Percentiles rank a stretch among this genome's conserved stretches.
Evolutionary conservation across 164 flowering plant genomes (phyloP).

Genomic region (Annona cherimola): DNA sequence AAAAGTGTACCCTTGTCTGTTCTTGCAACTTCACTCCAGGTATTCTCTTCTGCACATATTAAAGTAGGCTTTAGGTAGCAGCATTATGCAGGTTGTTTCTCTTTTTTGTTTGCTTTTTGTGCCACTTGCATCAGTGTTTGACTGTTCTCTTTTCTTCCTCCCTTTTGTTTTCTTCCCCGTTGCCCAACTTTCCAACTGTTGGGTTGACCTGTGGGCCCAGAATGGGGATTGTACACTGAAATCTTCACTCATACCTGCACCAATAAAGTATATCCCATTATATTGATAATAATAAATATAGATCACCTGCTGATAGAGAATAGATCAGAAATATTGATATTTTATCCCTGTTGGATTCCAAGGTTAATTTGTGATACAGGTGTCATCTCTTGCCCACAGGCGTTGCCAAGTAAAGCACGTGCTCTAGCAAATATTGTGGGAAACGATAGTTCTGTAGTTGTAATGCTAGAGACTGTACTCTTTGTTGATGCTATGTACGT

Average conservation of each 20-base stretch:
- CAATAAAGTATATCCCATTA: no score
- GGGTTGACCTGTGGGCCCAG: neutral
- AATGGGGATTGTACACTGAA: neutral
- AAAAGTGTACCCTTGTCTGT: constrained; percentile 63
- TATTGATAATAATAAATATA: no score
- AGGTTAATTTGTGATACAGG: no score
- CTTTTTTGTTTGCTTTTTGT: neutral
- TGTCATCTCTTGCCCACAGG: no score
- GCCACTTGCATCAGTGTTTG: neutral
- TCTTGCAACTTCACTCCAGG: constrained; percentile 93
- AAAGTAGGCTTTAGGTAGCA: neutral
- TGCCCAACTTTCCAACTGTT: neutral
- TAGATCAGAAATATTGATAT: no score
- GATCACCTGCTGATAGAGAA: no score
- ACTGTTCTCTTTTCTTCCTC: neutral
- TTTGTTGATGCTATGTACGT: no score
- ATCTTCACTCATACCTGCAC: neutral
- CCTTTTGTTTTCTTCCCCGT: neutral
- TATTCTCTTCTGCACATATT: constrained; percentile 13
- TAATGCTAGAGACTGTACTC: no score
- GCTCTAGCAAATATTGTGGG: no score
- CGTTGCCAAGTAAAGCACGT: no score
- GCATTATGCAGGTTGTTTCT: neutral
- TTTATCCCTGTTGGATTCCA: no score
- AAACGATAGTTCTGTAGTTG: no score